These are phyloP conservation scores for Mikania micrantha DNA, from an alignment of 129 eudicot genomes.

Conservation along the genomic window DNA sequence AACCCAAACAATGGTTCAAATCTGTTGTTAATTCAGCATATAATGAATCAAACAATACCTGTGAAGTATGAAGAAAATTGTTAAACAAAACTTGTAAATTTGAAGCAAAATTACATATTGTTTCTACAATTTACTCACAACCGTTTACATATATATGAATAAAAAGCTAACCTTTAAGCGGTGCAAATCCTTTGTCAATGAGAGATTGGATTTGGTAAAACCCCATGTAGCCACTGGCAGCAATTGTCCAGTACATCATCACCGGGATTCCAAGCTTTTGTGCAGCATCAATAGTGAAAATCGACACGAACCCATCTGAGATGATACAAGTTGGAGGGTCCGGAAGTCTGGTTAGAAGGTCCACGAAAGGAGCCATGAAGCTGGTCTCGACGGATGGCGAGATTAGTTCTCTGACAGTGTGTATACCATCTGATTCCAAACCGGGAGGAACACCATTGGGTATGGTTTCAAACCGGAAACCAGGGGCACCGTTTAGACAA, in stretches of 20 bases:
- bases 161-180: slow-evolving; percentile 1
- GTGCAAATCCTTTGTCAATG: not conserved
- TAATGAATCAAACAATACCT: too few relatives aligned
- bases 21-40: too few relatives aligned
- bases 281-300: not conserved
- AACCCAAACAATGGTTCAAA: too few relatives aligned
- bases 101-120: too few relatives aligned
- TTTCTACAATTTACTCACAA: too few relatives aligned
- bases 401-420: not conserved
- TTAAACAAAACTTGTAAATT: too few relatives aligned
- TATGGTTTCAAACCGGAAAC: not conserved
- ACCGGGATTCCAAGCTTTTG: slow-evolving; percentile 1
- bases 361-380: not conserved
- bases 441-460: not conserved
- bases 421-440: not conserved
- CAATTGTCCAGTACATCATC: not conserved
- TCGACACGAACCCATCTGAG: not conserved
- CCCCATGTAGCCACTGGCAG: not conserved
- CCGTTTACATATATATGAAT: too few relatives aligned
- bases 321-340: not conserved
- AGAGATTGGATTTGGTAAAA: not conserved
- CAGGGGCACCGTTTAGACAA: not conserved
- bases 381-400: not conserved
- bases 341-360: not conserved
- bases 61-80: too few relatives aligned